Conservation (phyloP, 768 basidiomycete species). For the Lactarius vividus region DNA sequence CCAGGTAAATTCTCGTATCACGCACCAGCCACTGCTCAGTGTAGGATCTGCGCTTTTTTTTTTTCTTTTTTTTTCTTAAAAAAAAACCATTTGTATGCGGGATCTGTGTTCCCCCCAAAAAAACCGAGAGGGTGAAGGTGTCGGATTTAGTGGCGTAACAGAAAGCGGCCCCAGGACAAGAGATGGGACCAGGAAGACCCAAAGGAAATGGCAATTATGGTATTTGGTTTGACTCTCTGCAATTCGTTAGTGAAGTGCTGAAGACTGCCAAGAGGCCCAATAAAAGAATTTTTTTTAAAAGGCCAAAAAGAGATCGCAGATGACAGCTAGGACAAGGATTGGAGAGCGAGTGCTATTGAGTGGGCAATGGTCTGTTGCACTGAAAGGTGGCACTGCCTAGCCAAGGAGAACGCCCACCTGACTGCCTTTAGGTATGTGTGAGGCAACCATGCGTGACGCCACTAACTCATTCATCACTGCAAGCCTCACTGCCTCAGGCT, state of each 20-base stretch:
- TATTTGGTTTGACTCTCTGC: too few relatives aligned
- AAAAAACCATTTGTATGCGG: too few relatives aligned
- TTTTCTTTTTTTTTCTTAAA: too few relatives aligned
- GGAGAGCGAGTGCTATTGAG: constrained; percentile 12
- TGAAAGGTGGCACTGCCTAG: too few relatives aligned
- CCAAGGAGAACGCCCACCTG: background rate
- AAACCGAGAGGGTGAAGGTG: constrained; percentile 62
- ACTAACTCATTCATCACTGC: too few relatives aligned
- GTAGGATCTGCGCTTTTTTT: constrained; percentile 29
- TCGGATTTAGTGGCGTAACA: constrained; percentile 64
- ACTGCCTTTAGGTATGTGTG: background rate
- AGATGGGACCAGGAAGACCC: constrained; percentile 28
- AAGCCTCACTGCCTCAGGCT: too few relatives aligned
- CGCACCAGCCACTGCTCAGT: constrained; percentile 54
- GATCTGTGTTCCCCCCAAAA: constrained; percentile 38
- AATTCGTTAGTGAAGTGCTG: too few relatives aligned
- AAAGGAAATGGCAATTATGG: constrained; percentile 13
- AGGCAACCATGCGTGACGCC: constrained; percentile 4
- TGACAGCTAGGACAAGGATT: constrained; percentile 34
- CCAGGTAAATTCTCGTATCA: constrained; percentile 59
- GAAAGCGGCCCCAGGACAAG: constrained; percentile 43
- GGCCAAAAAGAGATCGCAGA: constrained; percentile 33
- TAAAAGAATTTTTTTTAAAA: too few relatives aligned
- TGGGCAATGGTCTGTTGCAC: constrained; percentile 21
- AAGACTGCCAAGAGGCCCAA: too few relatives aligned